Evolutionary conservation across 768 basidiomycete genomes (phyloP).

Genomic region (Russula emetica): DNA sequence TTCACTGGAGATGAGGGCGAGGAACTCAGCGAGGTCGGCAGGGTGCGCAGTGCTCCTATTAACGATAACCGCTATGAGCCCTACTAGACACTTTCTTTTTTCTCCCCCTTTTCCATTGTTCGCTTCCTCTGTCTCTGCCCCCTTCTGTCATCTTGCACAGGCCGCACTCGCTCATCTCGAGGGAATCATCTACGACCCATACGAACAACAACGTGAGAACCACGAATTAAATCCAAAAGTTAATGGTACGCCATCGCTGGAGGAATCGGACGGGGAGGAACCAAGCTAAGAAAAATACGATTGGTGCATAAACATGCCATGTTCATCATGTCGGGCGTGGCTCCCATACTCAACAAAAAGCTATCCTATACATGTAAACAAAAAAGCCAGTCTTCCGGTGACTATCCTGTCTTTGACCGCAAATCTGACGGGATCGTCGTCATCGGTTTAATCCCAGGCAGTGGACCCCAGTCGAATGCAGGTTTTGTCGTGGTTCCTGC

Average conservation of each 20-base stretch:
- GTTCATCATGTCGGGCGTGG: neutral
- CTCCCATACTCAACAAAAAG: neutral
- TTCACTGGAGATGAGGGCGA: constrained; percentile 61
- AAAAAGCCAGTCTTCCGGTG: neutral
- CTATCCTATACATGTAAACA: constrained; percentile 1
- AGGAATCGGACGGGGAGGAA: constrained; percentile 26
- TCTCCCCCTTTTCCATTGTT: constrained; percentile 30
- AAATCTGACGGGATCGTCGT: constrained; percentile 23
- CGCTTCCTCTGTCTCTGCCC: constrained; percentile 27
- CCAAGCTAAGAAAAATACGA: neutral
- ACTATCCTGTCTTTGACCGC: constrained; percentile 18
- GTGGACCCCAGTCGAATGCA: constrained; percentile 58
- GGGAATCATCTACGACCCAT: constrained; percentile 67
- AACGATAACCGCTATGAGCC: constrained; percentile 75
- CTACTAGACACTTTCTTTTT: constrained; percentile 57
- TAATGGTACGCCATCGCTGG: constrained; percentile 17
- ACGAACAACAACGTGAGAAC: constrained; percentile 28
- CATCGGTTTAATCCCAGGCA: constrained; percentile 38
- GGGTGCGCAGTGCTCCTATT: constrained; percentile 88
- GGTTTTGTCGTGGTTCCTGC: constrained; percentile 19
- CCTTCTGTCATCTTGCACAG: constrained; percentile 39
- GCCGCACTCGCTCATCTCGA: constrained; percentile 80
- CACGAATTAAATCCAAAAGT: constrained; percentile 12
- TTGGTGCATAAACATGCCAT: constrained; percentile 15
- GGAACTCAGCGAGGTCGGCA: constrained; percentile 82